Evolutionary conservation across 2,329 filamentous ascomycete genomes (phyloP).

Genomic region (Aciculosporium take): DNA sequence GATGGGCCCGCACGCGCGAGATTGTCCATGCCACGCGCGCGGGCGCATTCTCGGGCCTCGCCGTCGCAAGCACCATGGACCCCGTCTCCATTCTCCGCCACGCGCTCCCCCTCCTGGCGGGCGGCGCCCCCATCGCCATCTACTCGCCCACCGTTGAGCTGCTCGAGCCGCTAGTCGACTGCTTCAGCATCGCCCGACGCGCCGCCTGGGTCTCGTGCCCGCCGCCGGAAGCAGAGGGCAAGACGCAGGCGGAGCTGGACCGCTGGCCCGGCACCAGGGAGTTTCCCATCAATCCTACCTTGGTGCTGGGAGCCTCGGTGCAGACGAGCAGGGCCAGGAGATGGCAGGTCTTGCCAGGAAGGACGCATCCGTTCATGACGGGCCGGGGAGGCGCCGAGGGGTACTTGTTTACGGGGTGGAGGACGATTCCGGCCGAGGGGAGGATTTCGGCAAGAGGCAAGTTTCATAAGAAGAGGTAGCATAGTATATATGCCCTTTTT

Average conservation of each 20-base stretch:
- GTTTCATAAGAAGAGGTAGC: conserved; percentile 50
- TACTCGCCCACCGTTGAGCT: conserved; percentile 75
- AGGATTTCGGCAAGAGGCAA: conserved; percentile 72
- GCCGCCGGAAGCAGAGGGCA: conserved; percentile 30
- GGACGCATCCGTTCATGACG: conserved; percentile 93
- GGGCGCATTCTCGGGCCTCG: conserved; percentile 70
- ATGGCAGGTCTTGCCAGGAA: conserved; percentile 84
- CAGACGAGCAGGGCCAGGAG: conserved; percentile 65
- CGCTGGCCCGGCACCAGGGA: conserved; percentile 50
- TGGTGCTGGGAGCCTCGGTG: conserved; percentile 64
- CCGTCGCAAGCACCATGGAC: conserved; percentile 74
- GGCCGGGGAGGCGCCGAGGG: conserved; percentile 76
- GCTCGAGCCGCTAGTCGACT: conserved; percentile 61
- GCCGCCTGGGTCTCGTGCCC: conserved; percentile 54
- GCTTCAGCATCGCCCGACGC: conserved; percentile 67
- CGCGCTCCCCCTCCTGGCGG: conserved; percentile 64
- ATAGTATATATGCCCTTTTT: too few relatives aligned
- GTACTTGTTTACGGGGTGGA: conserved; percentile 73
- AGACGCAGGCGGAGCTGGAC: conserved; percentile 35
- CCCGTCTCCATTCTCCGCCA: conserved; percentile 60
- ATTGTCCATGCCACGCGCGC: conserved; percentile 61
- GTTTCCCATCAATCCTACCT: conserved; percentile 76
- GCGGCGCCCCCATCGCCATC: conserved; percentile 72
- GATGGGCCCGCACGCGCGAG: conserved; percentile 59
- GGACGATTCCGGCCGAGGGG: conserved; percentile 65